Evolutionary conservation across 1,284 basidiomycete genomes (phyloP).

Genomic region (Singerocomus inundabilis): DNA sequence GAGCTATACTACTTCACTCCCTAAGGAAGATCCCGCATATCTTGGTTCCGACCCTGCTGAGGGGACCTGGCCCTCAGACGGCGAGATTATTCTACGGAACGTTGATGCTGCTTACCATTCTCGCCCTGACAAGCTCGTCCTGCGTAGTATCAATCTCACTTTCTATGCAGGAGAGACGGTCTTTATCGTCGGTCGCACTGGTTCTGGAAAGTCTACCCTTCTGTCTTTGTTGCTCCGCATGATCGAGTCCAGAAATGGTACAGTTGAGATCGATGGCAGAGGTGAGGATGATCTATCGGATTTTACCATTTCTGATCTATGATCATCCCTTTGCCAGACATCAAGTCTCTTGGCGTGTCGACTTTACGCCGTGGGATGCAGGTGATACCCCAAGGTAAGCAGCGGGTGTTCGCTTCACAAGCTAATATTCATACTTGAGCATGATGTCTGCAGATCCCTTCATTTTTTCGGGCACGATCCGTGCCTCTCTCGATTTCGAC

Average conservation of each 20-base stretch:
- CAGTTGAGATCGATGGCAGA: slow-evolving; percentile 31
- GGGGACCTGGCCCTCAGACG: slow-evolving; percentile 25
- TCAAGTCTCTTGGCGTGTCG: slow-evolving; percentile 28
- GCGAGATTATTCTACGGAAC: slow-evolving; percentile 47
- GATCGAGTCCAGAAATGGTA: slow-evolving; percentile 28
- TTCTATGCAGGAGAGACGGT: slow-evolving; percentile 86
- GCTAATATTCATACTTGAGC: not conserved
- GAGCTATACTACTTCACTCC: slow-evolving; percentile 25
- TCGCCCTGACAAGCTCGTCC: slow-evolving; percentile 60
- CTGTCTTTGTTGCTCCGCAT: slow-evolving; percentile 31
- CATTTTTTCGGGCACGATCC: slow-evolving; percentile 34
- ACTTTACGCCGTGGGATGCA: slow-evolving; percentile 31
- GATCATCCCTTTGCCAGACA: slow-evolving; percentile 15
- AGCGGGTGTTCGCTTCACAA: not conserved
- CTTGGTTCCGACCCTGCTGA: slow-evolving; percentile 26
- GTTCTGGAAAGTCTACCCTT: slow-evolving; percentile 92
- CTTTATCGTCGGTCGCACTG: slow-evolving; percentile 90
- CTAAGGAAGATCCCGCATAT: slow-evolving; percentile 24
- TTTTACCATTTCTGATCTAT: not conserved
- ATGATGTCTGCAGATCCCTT: slow-evolving; percentile 25
- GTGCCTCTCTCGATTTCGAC: slow-evolving; percentile 29
- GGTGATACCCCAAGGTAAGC: slow-evolving; percentile 31
- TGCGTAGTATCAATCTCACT: slow-evolving; percentile 67
- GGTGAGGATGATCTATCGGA: slow-evolving; percentile 13
- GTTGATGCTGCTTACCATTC: slow-evolving; percentile 72